phyloP scores from a whole-genome alignment of 148 eudicot genomes.

The Fagopyrum esculentum region DNA sequence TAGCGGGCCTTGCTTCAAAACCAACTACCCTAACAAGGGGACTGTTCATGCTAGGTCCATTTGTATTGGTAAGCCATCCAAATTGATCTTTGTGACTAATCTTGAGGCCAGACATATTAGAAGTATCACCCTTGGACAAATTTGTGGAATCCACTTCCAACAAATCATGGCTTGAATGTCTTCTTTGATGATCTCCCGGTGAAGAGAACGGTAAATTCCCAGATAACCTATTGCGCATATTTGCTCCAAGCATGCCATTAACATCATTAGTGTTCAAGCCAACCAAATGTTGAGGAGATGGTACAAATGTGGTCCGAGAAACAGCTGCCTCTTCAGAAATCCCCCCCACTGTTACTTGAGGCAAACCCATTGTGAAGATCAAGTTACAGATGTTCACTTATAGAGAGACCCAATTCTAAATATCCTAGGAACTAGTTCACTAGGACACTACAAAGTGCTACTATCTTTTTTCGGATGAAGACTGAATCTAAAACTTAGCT shows the following conservation, averaged over 20 bases:
- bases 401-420: background rate
- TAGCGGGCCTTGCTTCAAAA: constrained; percentile 44
- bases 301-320: constrained; percentile 46
- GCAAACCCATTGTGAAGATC: constrained; percentile 66
- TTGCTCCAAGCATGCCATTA: constrained; percentile 38
- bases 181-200: constrained; percentile 26
- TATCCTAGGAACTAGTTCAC: constrained; percentile 7
- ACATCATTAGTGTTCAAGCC: constrained; percentile 40
- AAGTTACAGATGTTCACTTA: constrained; percentile 10
- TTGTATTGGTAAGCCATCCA: constrained; percentile 21
- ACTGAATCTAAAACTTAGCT: background rate
- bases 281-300: constrained; percentile 33
- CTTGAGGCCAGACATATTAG: constrained; percentile 22
- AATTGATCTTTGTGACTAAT: constrained; percentile 22
- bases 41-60: constrained; percentile 26
- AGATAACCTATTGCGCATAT: constrained; percentile 18
- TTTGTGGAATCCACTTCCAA: constrained; percentile 24
- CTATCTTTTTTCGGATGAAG: background rate
- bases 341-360: constrained; percentile 57
- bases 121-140: constrained; percentile 16
- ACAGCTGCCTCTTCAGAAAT: constrained; percentile 54
- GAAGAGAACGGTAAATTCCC: constrained; percentile 29
- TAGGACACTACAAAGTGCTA: background rate
- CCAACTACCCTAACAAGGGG: constrained; percentile 81
- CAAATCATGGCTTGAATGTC: constrained; percentile 10